phyloP scores from a whole-genome alignment of 2,329 filamentous ascomycete genomes.

The Nemania serpens region DNA sequence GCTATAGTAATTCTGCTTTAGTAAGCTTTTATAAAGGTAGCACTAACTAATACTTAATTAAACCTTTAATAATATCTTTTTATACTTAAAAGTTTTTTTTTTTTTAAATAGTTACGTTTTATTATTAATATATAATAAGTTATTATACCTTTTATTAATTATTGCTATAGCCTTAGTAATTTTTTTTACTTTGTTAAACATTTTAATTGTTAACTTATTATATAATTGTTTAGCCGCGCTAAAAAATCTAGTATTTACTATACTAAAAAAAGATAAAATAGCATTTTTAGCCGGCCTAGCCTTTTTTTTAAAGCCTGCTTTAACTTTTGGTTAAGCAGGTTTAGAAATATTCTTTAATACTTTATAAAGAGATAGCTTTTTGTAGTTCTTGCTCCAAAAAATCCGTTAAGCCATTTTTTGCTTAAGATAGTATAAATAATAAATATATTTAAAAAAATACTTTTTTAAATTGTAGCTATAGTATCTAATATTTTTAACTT shows the following conservation, averaged over 20 bases:
- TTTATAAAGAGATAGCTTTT: background rate
- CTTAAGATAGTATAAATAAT: background rate
- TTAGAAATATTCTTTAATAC: constrained; percentile 6
- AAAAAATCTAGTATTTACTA: background rate
- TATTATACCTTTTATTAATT: background rate
- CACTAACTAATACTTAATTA: background rate
- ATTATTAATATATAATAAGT: background rate
- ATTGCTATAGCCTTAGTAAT: background rate
- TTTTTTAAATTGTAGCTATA: constrained; percentile 30
- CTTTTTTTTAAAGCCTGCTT: no score
- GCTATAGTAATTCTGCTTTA: background rate
- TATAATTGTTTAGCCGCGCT: background rate
- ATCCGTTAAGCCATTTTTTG: background rate
- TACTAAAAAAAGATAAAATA: background rate
- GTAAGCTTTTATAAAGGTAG: background rate
- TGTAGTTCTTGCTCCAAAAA: background rate
- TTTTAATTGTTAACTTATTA: background rate
- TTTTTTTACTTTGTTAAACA: background rate
- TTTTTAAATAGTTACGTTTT: background rate
- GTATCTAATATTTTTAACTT: constrained; percentile 14
- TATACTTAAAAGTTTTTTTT: background rate
- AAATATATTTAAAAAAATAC: background rate
- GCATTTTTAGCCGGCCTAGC: background rate
- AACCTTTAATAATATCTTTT: background rate
- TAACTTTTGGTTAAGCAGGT: background rate